Evolutionary conservation across 2,329 filamentous ascomycete species (phyloP), one percentile per base, ranked within the genome.

Genomic region (Aspergillus tanneri): DNA sequence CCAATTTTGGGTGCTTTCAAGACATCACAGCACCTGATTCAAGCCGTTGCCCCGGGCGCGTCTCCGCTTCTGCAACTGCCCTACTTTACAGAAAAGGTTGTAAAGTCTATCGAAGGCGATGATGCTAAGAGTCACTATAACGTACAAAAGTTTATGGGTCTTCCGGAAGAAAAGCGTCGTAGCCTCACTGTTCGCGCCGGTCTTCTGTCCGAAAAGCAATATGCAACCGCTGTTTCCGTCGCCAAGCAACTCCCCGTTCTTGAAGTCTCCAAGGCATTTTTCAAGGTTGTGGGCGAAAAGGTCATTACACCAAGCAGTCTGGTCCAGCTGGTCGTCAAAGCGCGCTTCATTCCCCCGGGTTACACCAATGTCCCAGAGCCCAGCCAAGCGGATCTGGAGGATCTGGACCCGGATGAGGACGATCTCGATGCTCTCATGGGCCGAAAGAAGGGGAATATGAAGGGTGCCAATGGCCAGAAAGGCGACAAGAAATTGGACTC

Each of bases 251-350:
- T 99, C 22, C 93, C 93, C 1, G 82, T 84, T 55, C 78, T 99
- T 46, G 82, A 87, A 49, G 84, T 99, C 9, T 89, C 90, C 64
- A 95, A 90, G 74, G 89, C 90, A 6, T 99, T 96, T 73, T 99
- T 99, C 83, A 99, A 99, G 78, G 95, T 99, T 37, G 86, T 90
- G 43, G 93, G 93, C 65, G 95, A 99, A 73, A 88, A 87, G 57
- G 87, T 86, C 68, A 89, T 99, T 64, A 95, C 92, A 24, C 91
- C 93, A 5, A 89, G 87, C 49, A 95, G 90, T 47, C 81, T 99
- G 28, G 92, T 97, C 18, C 92, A 91, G 53, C 85, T 99, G 23
- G 90, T 99, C 43, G 84, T 99, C 67, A 99, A 99, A 77, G 90
- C 88, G 24, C 90, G 93, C 47, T 87, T 97, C 65, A 85, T 97